These are phyloP conservation scores for Zizania palustris DNA, from an alignment of 202 grass and related monocot species.

Conservation along the genomic window DNA sequence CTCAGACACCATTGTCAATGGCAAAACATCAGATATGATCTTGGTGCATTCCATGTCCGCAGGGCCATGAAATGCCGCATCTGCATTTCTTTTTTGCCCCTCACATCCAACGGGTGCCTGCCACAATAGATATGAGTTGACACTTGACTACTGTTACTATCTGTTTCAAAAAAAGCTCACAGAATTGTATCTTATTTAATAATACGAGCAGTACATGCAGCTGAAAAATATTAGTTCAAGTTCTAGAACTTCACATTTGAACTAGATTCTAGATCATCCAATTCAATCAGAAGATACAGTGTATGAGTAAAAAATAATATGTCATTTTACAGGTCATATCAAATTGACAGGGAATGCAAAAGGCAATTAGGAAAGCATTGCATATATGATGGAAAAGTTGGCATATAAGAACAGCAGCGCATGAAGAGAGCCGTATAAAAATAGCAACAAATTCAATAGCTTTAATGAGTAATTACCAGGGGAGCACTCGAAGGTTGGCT, in stretches of 20 bases:
- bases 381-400: background rate
- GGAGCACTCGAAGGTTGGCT: slow-evolving; percentile 43
- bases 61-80: slow-evolving; percentile 37
- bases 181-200: background rate
- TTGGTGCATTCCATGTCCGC: slow-evolving; percentile 56
- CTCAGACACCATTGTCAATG: slow-evolving; percentile 42
- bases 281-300: slow-evolving; percentile 10
- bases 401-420: background rate
- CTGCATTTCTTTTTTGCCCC: slow-evolving; percentile 52
- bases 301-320: background rate
- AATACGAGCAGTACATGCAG: background rate
- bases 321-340: background rate
- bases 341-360: background rate
- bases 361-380: background rate
- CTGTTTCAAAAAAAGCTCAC: slow-evolving; percentile 9
- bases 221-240: background rate
- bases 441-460: slow-evolving; percentile 8
- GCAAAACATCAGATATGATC: slow-evolving; percentile 36
- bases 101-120: slow-evolving; percentile 61
- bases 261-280: background rate
- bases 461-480: slow-evolving; percentile 42
- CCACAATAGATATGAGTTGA: slow-evolving; percentile 3
- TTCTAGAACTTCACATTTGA: background rate
- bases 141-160: background rate
- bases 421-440: background rate